These are phyloP conservation scores for Nakazawaea ishiwadae DNA, from an alignment of 805 yeast genomes.

Conservation along the genomic window DNA sequence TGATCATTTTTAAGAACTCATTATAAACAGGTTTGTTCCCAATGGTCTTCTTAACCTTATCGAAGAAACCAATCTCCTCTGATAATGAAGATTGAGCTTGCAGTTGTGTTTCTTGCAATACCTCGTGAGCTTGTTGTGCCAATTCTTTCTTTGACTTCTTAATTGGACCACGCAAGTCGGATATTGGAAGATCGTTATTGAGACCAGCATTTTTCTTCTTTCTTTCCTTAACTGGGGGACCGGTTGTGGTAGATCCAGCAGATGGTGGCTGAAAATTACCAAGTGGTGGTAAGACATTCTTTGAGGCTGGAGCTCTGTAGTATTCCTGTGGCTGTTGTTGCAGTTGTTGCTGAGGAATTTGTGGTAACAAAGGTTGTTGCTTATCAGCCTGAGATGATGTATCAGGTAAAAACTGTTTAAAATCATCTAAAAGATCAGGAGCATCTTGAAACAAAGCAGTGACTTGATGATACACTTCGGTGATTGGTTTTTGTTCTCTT, in stretches of 20 bases:
- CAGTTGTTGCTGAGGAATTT: slow-evolving; percentile 22
- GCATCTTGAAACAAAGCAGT: slow-evolving; percentile 85
- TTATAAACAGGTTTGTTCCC: slow-evolving; percentile 87
- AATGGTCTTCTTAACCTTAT: slow-evolving; percentile 82
- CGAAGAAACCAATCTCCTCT: slow-evolving; percentile 89
- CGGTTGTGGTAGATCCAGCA: slow-evolving; percentile 19
- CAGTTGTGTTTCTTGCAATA: slow-evolving; percentile 7
- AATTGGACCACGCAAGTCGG: slow-evolving; percentile 36
- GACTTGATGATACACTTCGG: slow-evolving; percentile 93
- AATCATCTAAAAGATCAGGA: slow-evolving; percentile 91
- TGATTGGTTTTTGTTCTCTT: slow-evolving; percentile 91
- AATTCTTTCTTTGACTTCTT: slow-evolving; percentile 23
- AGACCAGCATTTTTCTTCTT: slow-evolving; percentile 20
- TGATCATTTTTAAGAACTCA: slow-evolving; percentile 85
- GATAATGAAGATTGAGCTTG: slow-evolving; percentile 18
- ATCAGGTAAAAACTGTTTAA: slow-evolving; percentile 93
- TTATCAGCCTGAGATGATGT: slow-evolving; percentile 38
- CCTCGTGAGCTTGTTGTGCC: slow-evolving; percentile 20
- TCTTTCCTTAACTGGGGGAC: slow-evolving; percentile 17
- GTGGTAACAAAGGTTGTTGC: slow-evolving; percentile 24
- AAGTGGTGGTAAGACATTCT: slow-evolving; percentile 64
- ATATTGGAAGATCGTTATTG: slow-evolving; percentile 41
- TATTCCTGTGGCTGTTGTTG: slow-evolving; percentile 21
- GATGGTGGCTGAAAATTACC: slow-evolving; percentile 80
- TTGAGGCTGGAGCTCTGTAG: slow-evolving; percentile 17